Base-by-base conservation (phyloP, 106 monocot species). In the Dioscorea dumetorum region DNA sequence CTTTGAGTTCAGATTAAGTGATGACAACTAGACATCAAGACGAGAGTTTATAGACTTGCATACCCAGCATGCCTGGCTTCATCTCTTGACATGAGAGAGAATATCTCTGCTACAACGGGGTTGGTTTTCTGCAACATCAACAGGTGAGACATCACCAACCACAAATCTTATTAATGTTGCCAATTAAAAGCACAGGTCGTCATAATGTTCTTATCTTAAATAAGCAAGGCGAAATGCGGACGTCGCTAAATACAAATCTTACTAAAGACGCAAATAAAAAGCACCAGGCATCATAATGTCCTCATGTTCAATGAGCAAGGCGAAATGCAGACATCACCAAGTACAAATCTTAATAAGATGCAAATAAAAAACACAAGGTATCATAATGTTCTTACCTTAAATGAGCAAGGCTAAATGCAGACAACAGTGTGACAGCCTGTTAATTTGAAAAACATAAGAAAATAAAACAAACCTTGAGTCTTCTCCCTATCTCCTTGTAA, bases 31-130 rank as follows among this genome's bases (percentile, higher is more conserved):
- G 50, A 22, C 20, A 59, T 12, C 4, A 4, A 57, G n/a, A 1
- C 4, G n/a, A 20, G 13, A 54, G 54, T 18, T 51, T 17, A 51
- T 51, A 51, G 28, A 1, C 0, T 62, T 62, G 74, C 86, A 69
- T 84, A 99, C 97, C 97, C 92, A 63, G 97, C 97, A 67, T 99
- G 97, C 61, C 97, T 86, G 22, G 97, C 97, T 87, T 99, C 97
- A 67, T 99, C 97, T 64, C 97, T 89, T 12, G 97, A 99, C 97
- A 99, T 99, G 70, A 99, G 97, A 4, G 97, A 99, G 66, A 99
- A 99, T 58, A 99, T 99, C 70, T 99, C 97, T 21, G 97, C 97
- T 52, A 99, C 89, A 33, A 99, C 84, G 34, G 97, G 97, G 75
- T 99, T 99, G 33, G 92, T 99, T 99, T 99, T 99, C 97, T 99